phyloP scores from a whole-genome alignment of 495 filamentous ascomycete genomes.

The Penicillium atrosanguineum region DNA sequence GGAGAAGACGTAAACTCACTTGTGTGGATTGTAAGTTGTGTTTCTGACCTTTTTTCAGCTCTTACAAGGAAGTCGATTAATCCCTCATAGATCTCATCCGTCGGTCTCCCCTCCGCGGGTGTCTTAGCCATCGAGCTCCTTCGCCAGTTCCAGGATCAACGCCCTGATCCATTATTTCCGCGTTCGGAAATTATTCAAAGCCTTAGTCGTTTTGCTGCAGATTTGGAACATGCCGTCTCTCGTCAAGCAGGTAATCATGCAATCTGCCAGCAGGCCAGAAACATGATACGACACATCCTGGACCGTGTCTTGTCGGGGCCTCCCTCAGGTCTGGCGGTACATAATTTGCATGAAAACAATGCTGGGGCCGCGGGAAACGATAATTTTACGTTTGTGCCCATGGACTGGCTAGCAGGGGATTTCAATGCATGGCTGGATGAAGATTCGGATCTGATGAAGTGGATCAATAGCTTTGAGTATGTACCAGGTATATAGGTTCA shows the following conservation, averaged over 20 bases:
- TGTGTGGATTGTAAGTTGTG: conserved; percentile 1
- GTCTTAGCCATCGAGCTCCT: conserved; percentile 4
- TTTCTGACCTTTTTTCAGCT: too few species aligned
- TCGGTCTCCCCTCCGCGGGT: conserved; percentile 9
- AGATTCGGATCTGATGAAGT: too few species aligned
- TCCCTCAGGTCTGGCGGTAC: too few species aligned
- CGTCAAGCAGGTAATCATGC: neutral
- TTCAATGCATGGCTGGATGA: too few species aligned
- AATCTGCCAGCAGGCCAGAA: neutral
- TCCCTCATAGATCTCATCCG: conserved; percentile 6
- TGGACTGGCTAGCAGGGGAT: too few species aligned
- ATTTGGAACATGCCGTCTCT: neutral
- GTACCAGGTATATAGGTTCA: too few species aligned
- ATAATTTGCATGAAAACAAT: too few species aligned
- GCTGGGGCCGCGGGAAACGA: too few species aligned
- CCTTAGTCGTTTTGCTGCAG: neutral
- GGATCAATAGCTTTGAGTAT: too few species aligned
- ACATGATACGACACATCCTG: too few species aligned
- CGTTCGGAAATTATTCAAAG: neutral
- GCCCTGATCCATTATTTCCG: neutral
- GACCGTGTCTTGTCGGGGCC: too few species aligned
- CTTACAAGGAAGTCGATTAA: conserved; percentile 1
- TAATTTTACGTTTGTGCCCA: too few species aligned
- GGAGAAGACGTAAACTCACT: neutral
- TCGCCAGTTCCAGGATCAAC: neutral